Evolutionary conservation across 1,139 yeast species (phyloP), one percentile per base, ranked within the genome.

Genomic region (Hansenula lynferdii): DNA sequence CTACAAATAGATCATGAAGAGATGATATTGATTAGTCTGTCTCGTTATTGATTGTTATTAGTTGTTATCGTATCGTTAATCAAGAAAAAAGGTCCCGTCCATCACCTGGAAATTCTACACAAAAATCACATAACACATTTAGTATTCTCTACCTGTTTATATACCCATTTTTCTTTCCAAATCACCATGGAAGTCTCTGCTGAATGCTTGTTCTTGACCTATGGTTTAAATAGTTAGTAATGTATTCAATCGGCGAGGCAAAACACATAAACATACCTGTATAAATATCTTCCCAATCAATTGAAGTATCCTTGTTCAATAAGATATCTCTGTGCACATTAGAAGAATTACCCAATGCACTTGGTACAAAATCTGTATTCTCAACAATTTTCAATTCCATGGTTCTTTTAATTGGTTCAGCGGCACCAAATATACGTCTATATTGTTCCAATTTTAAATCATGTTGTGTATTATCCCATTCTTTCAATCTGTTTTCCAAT

Each of bases 221-320:
- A 18, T 14, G 15, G 12, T 20, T 16, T 8, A n/a, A 37, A 33
- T 37, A 37, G 37, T 37, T 28, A 25, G 10, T 8, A 15, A 3
- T 12, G 10, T 8, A 3, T 4, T 9, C 8, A n/a, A 27, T 6
- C 7, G n/a, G 7, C 5, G 23, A 7, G 17, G 8, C 12, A 6
- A 2, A 15, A 15, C 5, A 12, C 6, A 10, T 3, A 14, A 21
- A 30, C 33, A 30, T 34, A 41, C 67, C 74, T 3, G 74, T 69
- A 61, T 89, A 92, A 17, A 92, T 72, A 57, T 94, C 98, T 56
- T 92, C 97, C 97, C 97, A 92, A 51, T 87, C 96, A 34, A 92
- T 65, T 12, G 75, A 63, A 18, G 80, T 62, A 46, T 92, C 97
- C 51, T 75, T 80, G 64, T 85, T 85, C 59, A 77, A 62, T 45